Evolutionary conservation across 352 stramenopile genomes (phyloP), one percentile per base, ranked within the genome.

Genomic region (Phytopythium kandeliae): DNA sequence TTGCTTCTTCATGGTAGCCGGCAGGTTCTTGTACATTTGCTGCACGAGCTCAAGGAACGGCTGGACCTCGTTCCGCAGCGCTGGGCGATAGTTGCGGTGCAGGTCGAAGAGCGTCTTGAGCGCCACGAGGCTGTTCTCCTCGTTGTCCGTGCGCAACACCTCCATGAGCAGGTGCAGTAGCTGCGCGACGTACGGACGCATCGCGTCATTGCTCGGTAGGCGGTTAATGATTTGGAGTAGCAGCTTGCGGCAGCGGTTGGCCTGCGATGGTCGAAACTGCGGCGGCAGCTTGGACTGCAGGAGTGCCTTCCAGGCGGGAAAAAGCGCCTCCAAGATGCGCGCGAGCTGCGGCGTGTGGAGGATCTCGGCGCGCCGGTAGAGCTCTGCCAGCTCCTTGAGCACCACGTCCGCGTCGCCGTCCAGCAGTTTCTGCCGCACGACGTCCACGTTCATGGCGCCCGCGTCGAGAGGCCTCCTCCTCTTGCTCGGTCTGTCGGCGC

Each of bases 71-170:
- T 86, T 89, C 19, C 85, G 76, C n/a, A 98, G 71, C 9, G 70
- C 75, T 0, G 89, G 80, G 8, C 92, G 83, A 67, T 98, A 98
- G 58, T 96, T 97, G 56, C 98, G 97, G 69, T 98, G 95, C 52
- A 99, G 65, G 54, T 98, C 94, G 63, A 98, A 98, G 31, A 99
- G 89, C 55, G 97, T 98, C 55, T 95, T 87, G 40, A 98, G 69
- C 51, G 88, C 92, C 50, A 98, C 73, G 17, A 98, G 72, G 24
- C 90, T 91, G 71, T 99, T 99, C 37, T 98, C 95, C 68, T 99
- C 96, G 62, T 98, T 98, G 66, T 99, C 97, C 33, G 86, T 72
- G 37, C 89, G 81, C 42, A 99, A 66, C 33, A 98, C 92, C 51
- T 96, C 80, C 63, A 98, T 96, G 21, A 95, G 77, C 47, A 98